Base-by-base conservation (phyloP, 495 filamentous ascomycete species). In the Polyplosphaeria fusca region DNA sequence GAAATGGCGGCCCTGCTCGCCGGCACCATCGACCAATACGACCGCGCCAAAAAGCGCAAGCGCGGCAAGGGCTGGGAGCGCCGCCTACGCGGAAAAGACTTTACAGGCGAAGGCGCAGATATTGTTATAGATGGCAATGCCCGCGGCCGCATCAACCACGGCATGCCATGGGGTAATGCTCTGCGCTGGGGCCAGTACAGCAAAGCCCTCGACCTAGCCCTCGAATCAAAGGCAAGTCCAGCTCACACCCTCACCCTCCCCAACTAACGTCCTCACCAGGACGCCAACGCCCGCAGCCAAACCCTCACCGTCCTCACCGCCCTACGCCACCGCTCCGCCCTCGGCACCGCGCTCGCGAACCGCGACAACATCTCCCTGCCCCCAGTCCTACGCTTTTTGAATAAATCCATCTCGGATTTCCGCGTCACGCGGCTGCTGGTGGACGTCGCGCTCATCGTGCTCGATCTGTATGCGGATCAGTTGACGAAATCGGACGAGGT, bases 391-490 rank as follows among this genome's bases (percentile, higher is more conserved):
- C 81, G 77, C 57, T 99, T 93, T 93, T 75, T 91, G 4, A 77
- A 82, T 68, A 84, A 84, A 66, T 77, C 89, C 67, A 84, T 97
- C 57, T 72, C 79, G 2, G 85, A 96, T 67, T 86, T 91, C 26
- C 80, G 89, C 22, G 85, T 91, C 66, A 82, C 91, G 24, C 74
- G 76, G 40, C 71, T 95, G 14, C 86, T 86, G 67, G 84, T 86
- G 14, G 92, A 96, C 66, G 79, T 93, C 22, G 82, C 81, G 16
- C 79, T 91, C 64, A 78, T 89, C 39, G 72, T 96, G 24, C 70
- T 96, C 19, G 91, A 97, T 64, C 77, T 96, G 45, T 98, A 97
- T 73, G 82, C 86, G 11, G 82, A 87, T 49, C 86, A 90, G 58
- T 75, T 93, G 47, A 87, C 81, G 22, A 84, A 86, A 43, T 89